Base-by-base conservation (phyloP, 106 monocot genomes). In the Amphibolis antarctica region DNA sequence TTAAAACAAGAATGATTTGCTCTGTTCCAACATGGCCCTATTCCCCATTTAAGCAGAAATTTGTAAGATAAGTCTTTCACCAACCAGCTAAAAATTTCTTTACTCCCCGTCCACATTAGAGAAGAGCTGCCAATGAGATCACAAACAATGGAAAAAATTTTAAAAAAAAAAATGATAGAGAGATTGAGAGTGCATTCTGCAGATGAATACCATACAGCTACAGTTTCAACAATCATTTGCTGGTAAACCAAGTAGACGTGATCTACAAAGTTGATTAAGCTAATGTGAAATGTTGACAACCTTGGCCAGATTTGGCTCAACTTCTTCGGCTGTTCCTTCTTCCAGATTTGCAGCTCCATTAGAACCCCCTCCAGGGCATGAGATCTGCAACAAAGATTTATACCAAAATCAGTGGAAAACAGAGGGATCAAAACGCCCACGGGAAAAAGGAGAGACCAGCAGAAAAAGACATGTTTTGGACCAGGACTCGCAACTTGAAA, bases 301-400 rank as follows among this genome's bases (percentile, higher is more conserved):
- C 73, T 73, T 73, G 18, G 56, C 24, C 28, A 59, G 13, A 55
- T 67, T 65, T 22, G 59, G 10, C 15, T 49, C 58, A 23, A 36
- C 57, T 46, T 48, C 58, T 50, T 65, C 65, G 1, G 59, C 11
- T 28, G 17, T 28, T 11, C 25, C 22, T 43, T 26, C 63, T 36
- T 73, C 73, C 49, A 58, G 24, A 29, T 57, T 58, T 17, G 31
- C 60, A 49, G 68, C 19, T 45, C 53, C 53, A 19, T 42, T 42
- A 42, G 25, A 23, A 53, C 29, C 14, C 23, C 36, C 46, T 6
- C 28, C 52, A 24, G 50, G 36, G 31, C 4, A 42, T 24, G 51
- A 53, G 51, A 71, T 62, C 71, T 71, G 71, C 18, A 3, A n/a
- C 10, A 36, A 62, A 62, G 7, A 36, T 36, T 36, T 36, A 36